Percentiles rank a stretch among this genome's conserved stretches.
These are phyloP conservation scores for Cryphonectria japonica DNA, from an alignment of 2,329 filamentous ascomycete species.

Conservation along the genomic window DNA sequence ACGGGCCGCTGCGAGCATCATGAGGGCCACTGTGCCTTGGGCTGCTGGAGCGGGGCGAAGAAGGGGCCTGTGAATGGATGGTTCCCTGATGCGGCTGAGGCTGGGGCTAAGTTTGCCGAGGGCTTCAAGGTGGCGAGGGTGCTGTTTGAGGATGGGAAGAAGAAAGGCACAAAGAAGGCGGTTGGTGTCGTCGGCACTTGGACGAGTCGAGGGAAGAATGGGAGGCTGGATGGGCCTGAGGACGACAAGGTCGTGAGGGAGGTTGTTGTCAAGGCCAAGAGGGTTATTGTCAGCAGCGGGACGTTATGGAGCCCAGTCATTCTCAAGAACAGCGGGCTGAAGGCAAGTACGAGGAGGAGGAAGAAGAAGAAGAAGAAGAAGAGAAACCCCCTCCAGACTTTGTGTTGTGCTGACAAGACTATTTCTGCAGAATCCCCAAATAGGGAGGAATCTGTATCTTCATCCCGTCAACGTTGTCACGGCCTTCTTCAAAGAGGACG, in stretches of 20 bases:
- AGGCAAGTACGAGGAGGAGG: slow-evolving; percentile 43
- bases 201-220: slow-evolving; percentile 67
- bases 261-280: slow-evolving; percentile 73
- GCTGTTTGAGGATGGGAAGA: slow-evolving; percentile 64
- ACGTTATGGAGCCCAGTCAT: slow-evolving; percentile 74
- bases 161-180: slow-evolving; percentile 56
- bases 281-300: slow-evolving; percentile 74
- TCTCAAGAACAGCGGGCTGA: slow-evolving; percentile 74
- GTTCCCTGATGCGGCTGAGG: slow-evolving; percentile 73
- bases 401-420: slow-evolving; percentile 1
- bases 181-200: slow-evolving; percentile 73
- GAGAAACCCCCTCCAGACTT: background rate
- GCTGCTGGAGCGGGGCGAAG: slow-evolving; percentile 70
- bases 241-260: slow-evolving; percentile 57
- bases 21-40: slow-evolving; percentile 64
- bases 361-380: background rate
- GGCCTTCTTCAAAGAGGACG: slow-evolving; percentile 68
- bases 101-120: slow-evolving; percentile 78
- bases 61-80: slow-evolving; percentile 74
- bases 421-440: slow-evolving; percentile 67
- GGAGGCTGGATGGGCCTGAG: slow-evolving; percentile 33
- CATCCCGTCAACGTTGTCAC: slow-evolving; percentile 70
- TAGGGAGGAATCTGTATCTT: slow-evolving; percentile 80
- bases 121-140: slow-evolving; percentile 74
- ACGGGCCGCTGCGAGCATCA: slow-evolving; percentile 71